phyloP scores from a whole-genome alignment of 495 filamentous ascomycete species.

The Amphirosellinia nigrospora region DNA sequence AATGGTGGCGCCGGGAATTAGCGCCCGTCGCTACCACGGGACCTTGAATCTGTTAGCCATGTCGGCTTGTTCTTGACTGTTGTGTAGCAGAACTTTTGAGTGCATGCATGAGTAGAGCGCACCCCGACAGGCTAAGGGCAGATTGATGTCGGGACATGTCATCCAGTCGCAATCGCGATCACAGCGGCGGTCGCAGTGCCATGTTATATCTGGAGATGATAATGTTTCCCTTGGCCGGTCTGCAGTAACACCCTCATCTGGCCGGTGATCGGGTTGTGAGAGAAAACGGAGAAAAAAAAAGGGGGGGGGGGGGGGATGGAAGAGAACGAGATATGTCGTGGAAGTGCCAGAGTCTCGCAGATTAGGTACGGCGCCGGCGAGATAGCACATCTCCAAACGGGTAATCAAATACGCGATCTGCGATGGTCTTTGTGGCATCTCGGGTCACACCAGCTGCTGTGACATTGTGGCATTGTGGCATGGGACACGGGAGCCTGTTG shows the following conservation, averaged over 20 bases:
- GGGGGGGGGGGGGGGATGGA: too few species aligned
- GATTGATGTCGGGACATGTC: not conserved
- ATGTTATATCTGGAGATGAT: slow-evolving; percentile 1
- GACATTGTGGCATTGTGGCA: slow-evolving; percentile 16
- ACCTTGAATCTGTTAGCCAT: slow-evolving; percentile 16
- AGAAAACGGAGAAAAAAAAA: not conserved
- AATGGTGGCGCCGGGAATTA: slow-evolving; percentile 22
- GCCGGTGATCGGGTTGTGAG: not conserved
- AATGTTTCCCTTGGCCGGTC: not conserved
- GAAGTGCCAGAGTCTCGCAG: slow-evolving; percentile 16
- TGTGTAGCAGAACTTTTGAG: slow-evolving; percentile 15
- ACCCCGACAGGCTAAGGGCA: not conserved
- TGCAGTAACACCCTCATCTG: not conserved
- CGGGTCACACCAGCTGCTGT: slow-evolving; percentile 19
- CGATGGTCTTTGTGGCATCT: slow-evolving; percentile 30
- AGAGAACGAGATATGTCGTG: slow-evolving; percentile 1
- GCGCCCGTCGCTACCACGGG: slow-evolving; percentile 15
- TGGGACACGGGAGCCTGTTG: slow-evolving; percentile 9
- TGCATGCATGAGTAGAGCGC: slow-evolving; percentile 17
- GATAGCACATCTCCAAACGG: slow-evolving; percentile 20
- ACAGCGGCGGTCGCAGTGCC: slow-evolving; percentile 11
- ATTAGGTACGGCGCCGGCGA: slow-evolving; percentile 12
- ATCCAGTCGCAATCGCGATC: slow-evolving; percentile 15
- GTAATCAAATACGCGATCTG: slow-evolving; percentile 27
- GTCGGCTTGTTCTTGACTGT: slow-evolving; percentile 10